phyloP scores from a whole-genome alignment of 192 early-diverging fungal genomes.

The Lunasporangiospora selenospora region DNA sequence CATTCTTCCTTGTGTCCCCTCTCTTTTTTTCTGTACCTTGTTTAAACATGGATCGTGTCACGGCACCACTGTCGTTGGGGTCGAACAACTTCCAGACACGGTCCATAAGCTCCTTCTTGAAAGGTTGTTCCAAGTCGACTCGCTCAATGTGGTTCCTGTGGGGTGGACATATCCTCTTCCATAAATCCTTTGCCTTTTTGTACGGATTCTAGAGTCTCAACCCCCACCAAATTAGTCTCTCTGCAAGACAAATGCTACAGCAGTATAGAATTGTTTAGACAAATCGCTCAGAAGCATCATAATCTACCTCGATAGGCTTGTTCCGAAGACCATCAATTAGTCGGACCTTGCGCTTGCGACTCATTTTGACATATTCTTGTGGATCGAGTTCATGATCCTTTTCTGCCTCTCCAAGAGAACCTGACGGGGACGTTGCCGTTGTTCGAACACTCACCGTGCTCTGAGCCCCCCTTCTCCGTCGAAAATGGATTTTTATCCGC shows the following conservation, averaged over 20 bases:
- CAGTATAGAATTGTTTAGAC: too few species aligned
- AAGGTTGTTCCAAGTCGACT: constrained; percentile 19
- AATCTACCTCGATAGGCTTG: constrained; percentile 42
- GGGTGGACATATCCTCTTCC: constrained; percentile 26
- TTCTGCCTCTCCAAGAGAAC: constrained; percentile 12
- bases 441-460: too few species aligned
- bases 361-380: constrained; percentile 31
- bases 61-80: constrained; percentile 12
- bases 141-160: constrained; percentile 26
- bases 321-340: constrained; percentile 33
- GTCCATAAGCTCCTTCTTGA: constrained; percentile 39
- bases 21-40: constrained; percentile 11
- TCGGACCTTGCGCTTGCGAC: constrained; percentile 19
- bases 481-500: too few species aligned
- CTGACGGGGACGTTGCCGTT: constrained; percentile 2
- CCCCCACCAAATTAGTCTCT: too few species aligned
- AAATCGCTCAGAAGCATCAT: too few species aligned
- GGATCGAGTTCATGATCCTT: constrained; percentile 26
- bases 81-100: constrained; percentile 34
- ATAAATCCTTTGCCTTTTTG: constrained; percentile 38
- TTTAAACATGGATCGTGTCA: constrained; percentile 41
- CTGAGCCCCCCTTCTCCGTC: too few species aligned
- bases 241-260: too few species aligned
- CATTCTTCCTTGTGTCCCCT: too few species aligned
- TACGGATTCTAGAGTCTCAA: constrained; percentile 39